phyloP scores from a whole-genome alignment of 2,329 filamentous ascomycete genomes.

The Penicillium sp. region DNA sequence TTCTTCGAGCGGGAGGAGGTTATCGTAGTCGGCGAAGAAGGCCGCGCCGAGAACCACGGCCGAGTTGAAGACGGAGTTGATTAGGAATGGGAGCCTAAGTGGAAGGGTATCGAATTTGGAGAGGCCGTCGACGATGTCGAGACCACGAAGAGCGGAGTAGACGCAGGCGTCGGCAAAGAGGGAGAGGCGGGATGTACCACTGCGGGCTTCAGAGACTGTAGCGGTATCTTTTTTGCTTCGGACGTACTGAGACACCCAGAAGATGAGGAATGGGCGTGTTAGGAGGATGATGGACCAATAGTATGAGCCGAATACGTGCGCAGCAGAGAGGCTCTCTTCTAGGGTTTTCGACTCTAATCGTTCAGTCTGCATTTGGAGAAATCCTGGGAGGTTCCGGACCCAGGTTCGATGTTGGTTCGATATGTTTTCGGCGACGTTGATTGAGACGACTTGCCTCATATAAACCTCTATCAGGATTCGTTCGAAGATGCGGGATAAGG shows the following conservation, averaged over 20 bases:
- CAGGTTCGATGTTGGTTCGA: slow-evolving; percentile 49
- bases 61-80: slow-evolving; percentile 54
- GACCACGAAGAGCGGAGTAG: slow-evolving; percentile 46
- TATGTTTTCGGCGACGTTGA: slow-evolving; percentile 48
- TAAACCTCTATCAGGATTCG: slow-evolving; percentile 50
- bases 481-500: slow-evolving; percentile 49
- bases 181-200: slow-evolving; percentile 37
- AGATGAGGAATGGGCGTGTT: slow-evolving; percentile 59
- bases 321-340: slow-evolving; percentile 49
- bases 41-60: slow-evolving; percentile 52
- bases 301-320: slow-evolving; percentile 57
- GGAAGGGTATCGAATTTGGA: slow-evolving; percentile 41
- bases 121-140: slow-evolving; percentile 47
- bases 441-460: slow-evolving; percentile 49
- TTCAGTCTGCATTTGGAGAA: slow-evolving; percentile 54
- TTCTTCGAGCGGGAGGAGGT: slow-evolving; percentile 39
- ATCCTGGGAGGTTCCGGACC: slow-evolving; percentile 48
- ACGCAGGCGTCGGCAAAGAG: slow-evolving; percentile 50
- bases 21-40: slow-evolving; percentile 53
- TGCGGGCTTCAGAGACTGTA: slow-evolving; percentile 25
- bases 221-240: slow-evolving; percentile 33
- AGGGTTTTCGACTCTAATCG: slow-evolving; percentile 45
- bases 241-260: slow-evolving; percentile 52
- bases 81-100: slow-evolving; percentile 51
- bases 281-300: slow-evolving; percentile 61